A percentile compares a stretch with the other conserved stretches of the same genome.
These are phyloP conservation scores for Saksenaea oblongispora DNA, from an alignment of 371 early-diverging fungal species.

Conservation along the genomic window DNA sequence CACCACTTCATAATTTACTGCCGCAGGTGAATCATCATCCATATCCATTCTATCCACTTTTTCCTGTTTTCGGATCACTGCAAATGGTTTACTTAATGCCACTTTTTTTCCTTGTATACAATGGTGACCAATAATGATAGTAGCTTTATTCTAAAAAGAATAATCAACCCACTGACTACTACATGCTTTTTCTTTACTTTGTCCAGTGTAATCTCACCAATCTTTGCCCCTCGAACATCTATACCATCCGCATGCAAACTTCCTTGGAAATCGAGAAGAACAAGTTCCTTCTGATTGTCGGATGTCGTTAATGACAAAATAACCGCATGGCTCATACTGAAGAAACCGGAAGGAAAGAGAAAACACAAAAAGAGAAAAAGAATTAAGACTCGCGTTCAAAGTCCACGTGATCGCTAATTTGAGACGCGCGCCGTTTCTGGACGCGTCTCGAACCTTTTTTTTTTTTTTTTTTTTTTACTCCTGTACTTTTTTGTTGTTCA, in stretches of 20 bases:
- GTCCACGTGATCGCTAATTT: too few relatives aligned
- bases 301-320: constrained; percentile 25
- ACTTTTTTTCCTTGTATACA: constrained; percentile 24
- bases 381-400: too few relatives aligned
- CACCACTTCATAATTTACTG: constrained; percentile 44
- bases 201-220: constrained; percentile 42
- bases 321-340: constrained; percentile 34
- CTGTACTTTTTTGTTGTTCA: not conserved
- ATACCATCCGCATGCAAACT: constrained; percentile 33
- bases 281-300: constrained; percentile 19
- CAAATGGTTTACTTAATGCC: constrained; percentile 46
- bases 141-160: constrained; percentile 40
- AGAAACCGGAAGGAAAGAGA: not conserved
- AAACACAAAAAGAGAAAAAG: not conserved
- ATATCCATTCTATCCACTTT: constrained; percentile 21
- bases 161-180: not conserved
- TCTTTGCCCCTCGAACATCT: constrained; percentile 26
- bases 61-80: constrained; percentile 43
- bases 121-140: constrained; percentile 50
- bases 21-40: constrained; percentile 11
- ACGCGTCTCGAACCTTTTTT: not conserved
- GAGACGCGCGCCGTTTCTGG: too few relatives aligned
- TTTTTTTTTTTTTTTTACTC: not conserved
- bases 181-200: constrained; percentile 15
- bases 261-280: constrained; percentile 59